Base-by-base conservation (phyloP, 495 filamentous ascomycete genomes). In the Corynascus novoguineensis region DNA sequence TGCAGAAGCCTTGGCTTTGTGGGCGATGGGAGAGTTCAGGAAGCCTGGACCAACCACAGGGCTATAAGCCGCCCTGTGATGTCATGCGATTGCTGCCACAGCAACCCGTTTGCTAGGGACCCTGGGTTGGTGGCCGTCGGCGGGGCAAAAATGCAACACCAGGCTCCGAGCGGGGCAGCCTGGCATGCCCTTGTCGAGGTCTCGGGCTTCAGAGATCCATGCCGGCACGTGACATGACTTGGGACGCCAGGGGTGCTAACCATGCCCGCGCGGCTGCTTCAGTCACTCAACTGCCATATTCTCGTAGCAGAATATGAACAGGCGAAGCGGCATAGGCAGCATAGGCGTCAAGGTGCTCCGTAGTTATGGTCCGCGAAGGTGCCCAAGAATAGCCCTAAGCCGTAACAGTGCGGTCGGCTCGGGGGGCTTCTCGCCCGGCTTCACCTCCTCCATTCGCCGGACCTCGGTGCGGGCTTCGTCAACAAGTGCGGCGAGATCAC, bases 391-490 rank as follows among this genome's bases (percentile, higher is more conserved):
- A 34, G 66, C 66, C 12, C 60, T 57, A 10, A 72, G 60, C 46
- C 69, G 59, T 45, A 68, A 38, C 1, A 72, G 58, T 1, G 69
- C 63, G 4, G 19, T 63, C 5, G 65, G 63, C 50, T 68, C 58
- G 7, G 64, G 60, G 5, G 64, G 60, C n/a, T 57, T 62, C 51
- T 64, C 47, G 37, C 57, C 59, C 25, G 61, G 55, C 11, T 57
- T 40, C 4, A 53, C 54, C 32, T 65, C 58, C 29, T 69, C 55
- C 15, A 71, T 59, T 24, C 53, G 37, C 35, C 62, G 34, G 35
- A 88, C 67, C 64, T 91, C 88, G 48, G 72, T 64, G 38, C 73
- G 73, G n/a, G 87, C 86, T 44, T 81, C 78, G 56, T 81, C 73
- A 29, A 88, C 73, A 37, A 85, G 72, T n/a, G 82, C 78, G 21